Conservation (phyloP, 2,329 filamentous ascomycete genomes). For the Coleophoma cylindrospora region DNA sequence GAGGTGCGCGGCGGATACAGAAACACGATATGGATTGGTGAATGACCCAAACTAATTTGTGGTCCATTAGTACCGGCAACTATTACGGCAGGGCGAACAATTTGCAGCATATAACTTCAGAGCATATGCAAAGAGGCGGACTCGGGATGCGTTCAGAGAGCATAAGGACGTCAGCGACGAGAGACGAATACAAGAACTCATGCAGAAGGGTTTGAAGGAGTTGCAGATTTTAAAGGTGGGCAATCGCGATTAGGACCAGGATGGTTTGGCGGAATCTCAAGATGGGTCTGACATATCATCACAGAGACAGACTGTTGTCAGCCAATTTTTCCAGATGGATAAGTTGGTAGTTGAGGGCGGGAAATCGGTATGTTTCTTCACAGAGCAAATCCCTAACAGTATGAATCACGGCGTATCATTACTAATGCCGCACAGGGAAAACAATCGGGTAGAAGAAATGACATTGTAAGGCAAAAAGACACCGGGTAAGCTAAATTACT, state of each 20-base stretch:
- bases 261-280: neutral
- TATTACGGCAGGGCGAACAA: constrained; percentile 79
- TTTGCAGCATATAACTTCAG: constrained; percentile 97
- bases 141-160: constrained; percentile 85
- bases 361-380: constrained; percentile 55
- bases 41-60: neutral
- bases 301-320: constrained; percentile 91
- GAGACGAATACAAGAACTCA: constrained; percentile 75
- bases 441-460: constrained; percentile 60
- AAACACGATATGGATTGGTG: too few species aligned
- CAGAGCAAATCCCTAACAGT: neutral
- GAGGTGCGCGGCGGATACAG: too few species aligned
- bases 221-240: constrained; percentile 86
- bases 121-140: constrained; percentile 90
- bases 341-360: constrained; percentile 87
- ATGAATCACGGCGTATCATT: too few species aligned
- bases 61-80: constrained; percentile 71
- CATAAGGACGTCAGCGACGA: constrained; percentile 68
- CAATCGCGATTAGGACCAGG: constrained; percentile 9
- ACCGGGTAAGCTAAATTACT: constrained; percentile 54
- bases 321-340: constrained; percentile 91
- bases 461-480: constrained; percentile 72
- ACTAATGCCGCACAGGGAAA: constrained; percentile 48
- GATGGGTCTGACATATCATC: neutral
- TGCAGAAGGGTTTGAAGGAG: constrained; percentile 84